Evolutionary conservation across 345 rosid genomes (phyloP).

Genomic region (Diplotaxis tenuifolia): DNA sequence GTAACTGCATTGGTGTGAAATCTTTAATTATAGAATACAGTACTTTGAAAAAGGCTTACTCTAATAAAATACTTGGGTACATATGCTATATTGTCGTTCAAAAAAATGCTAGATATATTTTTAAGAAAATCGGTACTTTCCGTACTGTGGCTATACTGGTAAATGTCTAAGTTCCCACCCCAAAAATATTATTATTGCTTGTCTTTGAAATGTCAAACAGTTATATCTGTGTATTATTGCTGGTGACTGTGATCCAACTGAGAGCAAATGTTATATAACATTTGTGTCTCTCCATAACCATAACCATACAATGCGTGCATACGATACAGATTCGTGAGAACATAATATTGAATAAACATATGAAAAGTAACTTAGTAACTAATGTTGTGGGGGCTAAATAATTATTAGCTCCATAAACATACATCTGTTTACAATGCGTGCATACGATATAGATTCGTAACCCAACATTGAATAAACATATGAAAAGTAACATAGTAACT

Average conservation of each 20-base stretch:
- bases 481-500: neutral
- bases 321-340: conserved; percentile 28
- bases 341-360: conserved; percentile 22
- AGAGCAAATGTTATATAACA: neutral
- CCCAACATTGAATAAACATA: conserved; percentile 6
- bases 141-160: neutral
- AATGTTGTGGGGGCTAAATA: neutral
- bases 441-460: conserved; percentile 28
- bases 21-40: no score
- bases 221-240: neutral
- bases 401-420: neutral
- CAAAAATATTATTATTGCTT: neutral
- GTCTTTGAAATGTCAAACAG: neutral
- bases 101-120: no score
- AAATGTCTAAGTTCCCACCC: neutral
- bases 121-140: neutral
- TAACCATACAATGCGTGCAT: conserved; percentile 11
- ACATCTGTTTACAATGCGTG: neutral
- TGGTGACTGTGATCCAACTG: neutral
- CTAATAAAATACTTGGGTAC: neutral
- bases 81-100: neutral
- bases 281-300: neutral
- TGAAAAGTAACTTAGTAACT: neutral
- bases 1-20: no score
- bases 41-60: no score